These are phyloP conservation scores for Fusarium pininemorale DNA, from an alignment of 2,329 filamentous ascomycete genomes.

Conservation along the genomic window DNA sequence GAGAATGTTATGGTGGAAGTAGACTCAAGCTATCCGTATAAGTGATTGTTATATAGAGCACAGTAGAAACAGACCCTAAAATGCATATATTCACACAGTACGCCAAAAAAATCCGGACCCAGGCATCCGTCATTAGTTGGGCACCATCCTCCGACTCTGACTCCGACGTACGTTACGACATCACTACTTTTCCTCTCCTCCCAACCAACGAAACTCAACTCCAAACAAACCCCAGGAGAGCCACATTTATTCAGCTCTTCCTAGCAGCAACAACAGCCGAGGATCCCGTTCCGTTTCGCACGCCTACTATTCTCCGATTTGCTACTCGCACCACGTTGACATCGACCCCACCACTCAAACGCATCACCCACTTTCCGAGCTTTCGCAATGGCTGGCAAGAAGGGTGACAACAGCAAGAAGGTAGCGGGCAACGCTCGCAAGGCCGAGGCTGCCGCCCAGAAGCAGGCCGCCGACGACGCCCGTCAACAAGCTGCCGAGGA, in stretches of 20 bases:
- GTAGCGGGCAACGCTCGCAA: slow-evolving; percentile 89
- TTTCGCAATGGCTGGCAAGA: slow-evolving; percentile 74
- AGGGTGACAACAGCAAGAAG: slow-evolving; percentile 88
- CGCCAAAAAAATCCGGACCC: not conserved
- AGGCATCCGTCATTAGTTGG: slow-evolving; percentile 26
- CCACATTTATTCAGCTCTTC: slow-evolving; percentile 1
- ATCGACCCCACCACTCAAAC: slow-evolving; percentile 13
- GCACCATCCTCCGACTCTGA: slow-evolving; percentile 18
- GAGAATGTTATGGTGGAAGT: not conserved
- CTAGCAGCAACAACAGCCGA: not conserved
- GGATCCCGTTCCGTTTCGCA: not conserved
- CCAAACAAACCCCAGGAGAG: slow-evolving; percentile 8
- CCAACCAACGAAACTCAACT: not conserved
- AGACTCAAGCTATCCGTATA: not conserved
- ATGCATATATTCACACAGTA: not conserved
- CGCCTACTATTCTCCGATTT: slow-evolving; percentile 5
- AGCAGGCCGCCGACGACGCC: slow-evolving; percentile 75
- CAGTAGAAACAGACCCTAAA: not conserved
- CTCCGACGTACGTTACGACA: slow-evolving; percentile 19
- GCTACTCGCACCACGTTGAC: slow-evolving; percentile 11
- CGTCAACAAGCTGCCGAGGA: slow-evolving; percentile 75
- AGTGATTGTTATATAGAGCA: not conserved
- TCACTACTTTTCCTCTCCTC: slow-evolving; percentile 1
- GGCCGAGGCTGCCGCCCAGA: slow-evolving; percentile 84
- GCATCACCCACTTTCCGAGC: slow-evolving; percentile 19